A percentile compares a stretch with the other conserved stretches of the same genome.
Evolutionary conservation across 345 rosid species (phyloP).

Genomic region (Physaria fendleri): DNA sequence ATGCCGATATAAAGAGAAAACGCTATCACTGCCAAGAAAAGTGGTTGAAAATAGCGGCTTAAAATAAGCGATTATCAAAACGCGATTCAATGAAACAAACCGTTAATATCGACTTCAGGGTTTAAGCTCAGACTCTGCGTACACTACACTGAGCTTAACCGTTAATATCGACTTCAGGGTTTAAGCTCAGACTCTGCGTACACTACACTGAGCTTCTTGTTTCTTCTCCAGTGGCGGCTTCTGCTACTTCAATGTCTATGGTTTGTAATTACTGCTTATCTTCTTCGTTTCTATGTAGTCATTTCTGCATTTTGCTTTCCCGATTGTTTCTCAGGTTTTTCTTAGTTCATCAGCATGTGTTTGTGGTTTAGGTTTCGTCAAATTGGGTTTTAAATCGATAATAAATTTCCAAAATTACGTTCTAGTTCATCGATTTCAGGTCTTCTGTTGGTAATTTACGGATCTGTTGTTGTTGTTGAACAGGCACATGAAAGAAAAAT

Average conservation of each 20-base stretch:
- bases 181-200: neutral
- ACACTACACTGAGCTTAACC: neutral
- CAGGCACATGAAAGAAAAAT: constrained; percentile 20
- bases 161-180: too few species aligned
- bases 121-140: constrained; percentile 15
- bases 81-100: neutral
- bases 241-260: constrained; percentile 9
- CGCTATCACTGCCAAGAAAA: neutral
- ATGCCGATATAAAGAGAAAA: neutral
- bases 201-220: too few species aligned
- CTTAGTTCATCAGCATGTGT: neutral
- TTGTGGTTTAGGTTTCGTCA: constrained; percentile 15
- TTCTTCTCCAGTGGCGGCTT: constrained; percentile 21
- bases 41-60: neutral
- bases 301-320: neutral
- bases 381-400: neutral
- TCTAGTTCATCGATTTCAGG: neutral
- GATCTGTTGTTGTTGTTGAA: neutral
- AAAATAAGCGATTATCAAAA: neutral
- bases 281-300: neutral
- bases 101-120: neutral
- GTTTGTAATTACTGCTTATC: neutral
- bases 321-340: neutral
- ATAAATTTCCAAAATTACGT: neutral
- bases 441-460: neutral